phyloP scores from a whole-genome alignment of 495 filamentous ascomycete species.

The Aspergillus baeticus region DNA sequence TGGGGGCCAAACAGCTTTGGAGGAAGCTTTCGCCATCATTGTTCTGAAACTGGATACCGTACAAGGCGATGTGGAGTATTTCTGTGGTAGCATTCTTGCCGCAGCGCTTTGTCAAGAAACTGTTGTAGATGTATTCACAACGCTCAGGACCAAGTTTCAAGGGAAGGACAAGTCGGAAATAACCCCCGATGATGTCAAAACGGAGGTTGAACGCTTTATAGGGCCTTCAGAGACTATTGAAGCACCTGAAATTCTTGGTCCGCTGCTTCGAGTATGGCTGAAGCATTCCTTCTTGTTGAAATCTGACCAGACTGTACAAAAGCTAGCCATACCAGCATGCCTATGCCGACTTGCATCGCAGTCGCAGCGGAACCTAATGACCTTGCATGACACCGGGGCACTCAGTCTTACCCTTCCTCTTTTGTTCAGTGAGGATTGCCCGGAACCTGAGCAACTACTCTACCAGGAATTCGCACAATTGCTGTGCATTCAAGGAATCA shows the following conservation, averaged over 20 bases:
- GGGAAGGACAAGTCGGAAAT: conserved; percentile 2
- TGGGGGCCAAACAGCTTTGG: conserved; percentile 76
- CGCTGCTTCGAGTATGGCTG: conserved; percentile 43
- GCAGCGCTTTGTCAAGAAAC: conserved; percentile 78
- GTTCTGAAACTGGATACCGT: conserved; percentile 50
- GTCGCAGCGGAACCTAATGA: conserved; percentile 73
- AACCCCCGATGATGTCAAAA: conserved; percentile 24
- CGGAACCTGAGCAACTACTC: conserved; percentile 51
- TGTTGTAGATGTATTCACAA: conserved; percentile 47
- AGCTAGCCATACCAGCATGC: conserved; percentile 39
- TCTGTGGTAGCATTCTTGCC: conserved; percentile 82
- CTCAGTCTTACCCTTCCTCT: conserved; percentile 69
- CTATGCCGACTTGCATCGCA: conserved; percentile 46
- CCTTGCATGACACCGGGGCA: conserved; percentile 75
- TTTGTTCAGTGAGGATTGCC: conserved; percentile 53
- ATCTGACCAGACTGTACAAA: conserved; percentile 26
- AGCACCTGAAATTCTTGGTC: conserved; percentile 39
- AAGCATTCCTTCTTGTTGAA: conserved; percentile 25
- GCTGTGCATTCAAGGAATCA: conserved; percentile 59
- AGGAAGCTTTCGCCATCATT: conserved; percentile 62
- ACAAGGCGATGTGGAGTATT: conserved; percentile 64
- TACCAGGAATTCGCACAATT: conserved; percentile 50
- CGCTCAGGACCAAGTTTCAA: conserved; percentile 29
- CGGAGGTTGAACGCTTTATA: conserved; percentile 35
- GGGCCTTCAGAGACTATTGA: conserved; percentile 43